These are phyloP conservation scores for Sonneratia caseolaris DNA, from an alignment of 345 rosid species.

Conservation along the genomic window DNA sequence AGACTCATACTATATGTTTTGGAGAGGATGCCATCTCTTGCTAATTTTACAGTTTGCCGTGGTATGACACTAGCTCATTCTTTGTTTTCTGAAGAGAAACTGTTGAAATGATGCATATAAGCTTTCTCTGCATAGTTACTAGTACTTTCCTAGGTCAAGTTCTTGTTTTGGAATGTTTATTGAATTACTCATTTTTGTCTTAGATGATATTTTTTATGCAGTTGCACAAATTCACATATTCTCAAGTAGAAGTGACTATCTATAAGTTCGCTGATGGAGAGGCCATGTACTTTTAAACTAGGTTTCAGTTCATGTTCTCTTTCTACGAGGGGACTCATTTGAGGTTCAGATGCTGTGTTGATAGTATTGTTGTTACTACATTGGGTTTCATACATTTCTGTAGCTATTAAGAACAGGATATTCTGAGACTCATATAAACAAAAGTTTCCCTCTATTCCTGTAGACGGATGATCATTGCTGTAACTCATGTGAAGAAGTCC, in stretches of 20 bases:
- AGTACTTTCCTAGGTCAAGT: neutral
- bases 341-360: no score
- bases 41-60: neutral
- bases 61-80: neutral
- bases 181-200: neutral
- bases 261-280: neutral
- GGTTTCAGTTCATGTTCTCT: neutral
- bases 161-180: neutral
- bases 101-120: neutral
- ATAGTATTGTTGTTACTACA: no score
- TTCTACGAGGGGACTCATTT: no score
- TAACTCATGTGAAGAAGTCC: conserved; percentile 84
- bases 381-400: neutral
- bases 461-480: conserved; percentile 83
- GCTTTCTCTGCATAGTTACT: neutral
- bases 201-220: neutral
- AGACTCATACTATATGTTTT: no score
- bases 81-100: neutral
- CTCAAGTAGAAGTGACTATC: neutral
- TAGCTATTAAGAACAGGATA: neutral
- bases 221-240: neutral
- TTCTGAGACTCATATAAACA: neutral
- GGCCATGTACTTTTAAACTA: neutral
- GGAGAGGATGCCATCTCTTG: neutral
- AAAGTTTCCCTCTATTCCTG: conserved; percentile 1